phyloP scores from a whole-genome alignment of 305 asterid species.

The Fraxinus latifolia region DNA sequence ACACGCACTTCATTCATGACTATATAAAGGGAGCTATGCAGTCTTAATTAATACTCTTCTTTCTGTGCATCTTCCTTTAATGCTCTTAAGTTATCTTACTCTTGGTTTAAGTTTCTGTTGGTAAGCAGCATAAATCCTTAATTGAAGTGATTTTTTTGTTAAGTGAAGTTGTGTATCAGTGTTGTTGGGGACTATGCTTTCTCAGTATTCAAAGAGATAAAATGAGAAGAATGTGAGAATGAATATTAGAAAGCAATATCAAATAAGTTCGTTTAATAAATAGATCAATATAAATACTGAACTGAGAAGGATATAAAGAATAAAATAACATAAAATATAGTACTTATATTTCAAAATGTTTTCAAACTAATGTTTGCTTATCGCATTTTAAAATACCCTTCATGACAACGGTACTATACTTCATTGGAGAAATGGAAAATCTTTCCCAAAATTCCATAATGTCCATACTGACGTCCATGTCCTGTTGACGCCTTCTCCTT shows the following conservation, averaged over 20 bases:
- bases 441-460: neutral
- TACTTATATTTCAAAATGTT: neutral
- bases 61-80: neutral
- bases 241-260: neutral
- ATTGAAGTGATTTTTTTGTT: neutral
- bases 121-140: conserved; percentile 7
- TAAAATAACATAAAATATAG: neutral
- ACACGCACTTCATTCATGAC: neutral
- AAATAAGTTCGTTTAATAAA: neutral
- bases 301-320: neutral
- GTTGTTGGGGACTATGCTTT: neutral
- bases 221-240: neutral
- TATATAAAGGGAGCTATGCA: neutral
- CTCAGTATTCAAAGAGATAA: neutral
- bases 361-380: neutral
- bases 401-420: neutral
- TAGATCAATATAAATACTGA: neutral
- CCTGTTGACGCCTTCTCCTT: neutral
- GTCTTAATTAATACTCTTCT: neutral
- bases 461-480: neutral
- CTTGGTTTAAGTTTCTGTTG: neutral
- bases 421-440: neutral
- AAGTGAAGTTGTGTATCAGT: neutral
- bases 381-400: neutral
- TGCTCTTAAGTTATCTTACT: neutral